Conservation (phyloP, 768 basidiomycete species). For the Mycena galopus region DNA sequence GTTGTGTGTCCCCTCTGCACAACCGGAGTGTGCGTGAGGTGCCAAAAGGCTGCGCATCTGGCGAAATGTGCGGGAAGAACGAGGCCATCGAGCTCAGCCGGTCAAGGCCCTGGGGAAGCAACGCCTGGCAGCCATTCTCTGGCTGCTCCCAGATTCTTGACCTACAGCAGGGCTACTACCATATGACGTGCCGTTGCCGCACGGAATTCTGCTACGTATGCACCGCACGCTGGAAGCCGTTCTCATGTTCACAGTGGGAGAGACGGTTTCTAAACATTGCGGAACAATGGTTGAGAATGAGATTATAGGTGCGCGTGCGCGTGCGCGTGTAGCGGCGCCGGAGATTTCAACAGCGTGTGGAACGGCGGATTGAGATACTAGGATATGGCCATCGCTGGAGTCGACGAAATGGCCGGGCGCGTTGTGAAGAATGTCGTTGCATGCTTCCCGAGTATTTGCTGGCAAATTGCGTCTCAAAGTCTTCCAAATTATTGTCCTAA, state of each 20-base stretch:
- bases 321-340: constrained; percentile 45
- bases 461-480: constrained; percentile 51
- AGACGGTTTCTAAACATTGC: constrained; percentile 54
- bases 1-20: constrained; percentile 58
- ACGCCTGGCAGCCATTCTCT: constrained; percentile 75
- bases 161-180: constrained; percentile 68
- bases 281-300: constrained; percentile 59
- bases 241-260: constrained; percentile 75
- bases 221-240: constrained; percentile 72
- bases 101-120: constrained; percentile 59
- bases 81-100: constrained; percentile 53
- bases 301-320: constrained; percentile 47
- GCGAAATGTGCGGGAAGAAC: constrained; percentile 58
- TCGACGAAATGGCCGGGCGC: constrained; percentile 56
- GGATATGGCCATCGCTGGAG: constrained; percentile 60
- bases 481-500: not conserved
- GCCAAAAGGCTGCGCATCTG: constrained; percentile 61
- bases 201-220: constrained; percentile 78
- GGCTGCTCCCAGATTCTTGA: constrained; percentile 70
- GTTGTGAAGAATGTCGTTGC: constrained; percentile 61
- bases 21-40: constrained; percentile 57
- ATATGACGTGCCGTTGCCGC: constrained; percentile 73
- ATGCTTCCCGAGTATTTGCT: constrained; percentile 59
- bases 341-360: constrained; percentile 47
- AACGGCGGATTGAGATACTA: constrained; percentile 51